These are phyloP conservation scores for Nakaseomyces bracarensis DNA, from an alignment of 1,139 yeast species.

Conservation along the genomic window DNA sequence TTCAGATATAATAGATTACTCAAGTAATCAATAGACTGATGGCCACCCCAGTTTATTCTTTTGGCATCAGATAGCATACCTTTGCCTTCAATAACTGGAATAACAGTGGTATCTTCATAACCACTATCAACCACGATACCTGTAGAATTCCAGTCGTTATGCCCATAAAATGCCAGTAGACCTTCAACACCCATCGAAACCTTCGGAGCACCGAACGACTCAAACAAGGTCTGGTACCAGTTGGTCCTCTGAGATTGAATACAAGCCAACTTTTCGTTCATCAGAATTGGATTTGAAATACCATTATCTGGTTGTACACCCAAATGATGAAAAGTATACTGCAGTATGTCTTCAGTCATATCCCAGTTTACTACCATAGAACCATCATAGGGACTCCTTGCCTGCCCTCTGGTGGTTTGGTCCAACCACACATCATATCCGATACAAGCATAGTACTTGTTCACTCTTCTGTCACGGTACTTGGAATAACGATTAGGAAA, in stretches of 20 bases:
- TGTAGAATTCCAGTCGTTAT: constrained; percentile 35
- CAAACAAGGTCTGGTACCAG: constrained; percentile 76
- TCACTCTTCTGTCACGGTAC: constrained; percentile 68
- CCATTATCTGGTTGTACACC: constrained; percentile 47
- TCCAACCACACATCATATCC: constrained; percentile 81
- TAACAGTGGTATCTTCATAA: constrained; percentile 70
- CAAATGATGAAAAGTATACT: constrained; percentile 72
- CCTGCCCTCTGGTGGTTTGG: constrained; percentile 54
- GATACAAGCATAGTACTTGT: constrained; percentile 56
- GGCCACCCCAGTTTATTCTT: constrained; percentile 90
- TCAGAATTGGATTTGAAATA: constrained; percentile 70
- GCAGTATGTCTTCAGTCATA: constrained; percentile 69
- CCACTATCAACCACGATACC: constrained; percentile 81
- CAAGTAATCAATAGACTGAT: constrained; percentile 57
- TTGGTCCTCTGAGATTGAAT: constrained; percentile 61
- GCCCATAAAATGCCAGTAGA: constrained; percentile 61
- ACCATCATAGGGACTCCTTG: constrained; percentile 82
- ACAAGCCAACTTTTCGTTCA: constrained; percentile 70
- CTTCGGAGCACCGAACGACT: constrained; percentile 64
- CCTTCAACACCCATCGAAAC: constrained; percentile 77
- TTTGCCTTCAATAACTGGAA: constrained; percentile 66
- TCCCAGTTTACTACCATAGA: constrained; percentile 89
- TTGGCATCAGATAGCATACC: constrained; percentile 65
- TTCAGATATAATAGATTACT: constrained; percentile 61
- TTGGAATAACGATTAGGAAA: constrained; percentile 67